Conservation (phyloP, 2,329 filamentous ascomycete species). For the Clonostachys rhizophaga region DNA sequence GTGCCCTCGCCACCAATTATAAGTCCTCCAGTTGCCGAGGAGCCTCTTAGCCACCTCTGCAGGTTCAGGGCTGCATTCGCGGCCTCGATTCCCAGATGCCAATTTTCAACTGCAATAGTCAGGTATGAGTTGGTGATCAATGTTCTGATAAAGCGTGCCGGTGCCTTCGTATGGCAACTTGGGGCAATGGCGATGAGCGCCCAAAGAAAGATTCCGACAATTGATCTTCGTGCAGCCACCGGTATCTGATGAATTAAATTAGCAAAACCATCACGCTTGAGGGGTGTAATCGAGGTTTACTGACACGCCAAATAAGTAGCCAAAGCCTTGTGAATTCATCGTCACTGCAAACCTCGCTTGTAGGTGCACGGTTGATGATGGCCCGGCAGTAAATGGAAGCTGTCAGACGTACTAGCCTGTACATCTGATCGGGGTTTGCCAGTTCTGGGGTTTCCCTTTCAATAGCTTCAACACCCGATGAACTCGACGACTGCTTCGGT, state of each 20-base stretch:
- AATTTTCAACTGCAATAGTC: constrained; percentile 42
- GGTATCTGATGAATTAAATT: constrained; percentile 9
- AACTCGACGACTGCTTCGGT: not conserved
- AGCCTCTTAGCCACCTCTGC: constrained; percentile 33
- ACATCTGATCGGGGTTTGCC: constrained; percentile 33
- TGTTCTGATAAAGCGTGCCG: constrained; percentile 39
- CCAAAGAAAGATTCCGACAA: constrained; percentile 45
- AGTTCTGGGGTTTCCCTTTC: not conserved
- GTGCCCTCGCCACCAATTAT: constrained; percentile 6
- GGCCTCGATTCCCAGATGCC: constrained; percentile 34
- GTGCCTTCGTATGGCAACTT: constrained; percentile 27
- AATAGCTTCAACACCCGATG: not conserved
- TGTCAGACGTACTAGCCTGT: constrained; percentile 37
- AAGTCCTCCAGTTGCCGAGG: constrained; percentile 1
- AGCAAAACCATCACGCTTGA: too few relatives aligned
- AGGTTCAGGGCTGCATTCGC: constrained; percentile 29
- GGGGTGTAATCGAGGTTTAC: too few relatives aligned
- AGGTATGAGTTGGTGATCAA: constrained; percentile 35
- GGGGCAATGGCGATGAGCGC: constrained; percentile 35
- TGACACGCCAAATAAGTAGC: constrained; percentile 38
- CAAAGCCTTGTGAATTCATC: constrained; percentile 37
- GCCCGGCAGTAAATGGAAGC: constrained; percentile 43
- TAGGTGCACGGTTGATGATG: constrained; percentile 33
- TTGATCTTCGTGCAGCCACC: constrained; percentile 36
- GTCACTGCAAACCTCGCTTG: constrained; percentile 29